These are phyloP conservation scores for Populus hybrid DNA, from an alignment of 441 rosid genomes.

Conservation along the genomic window DNA sequence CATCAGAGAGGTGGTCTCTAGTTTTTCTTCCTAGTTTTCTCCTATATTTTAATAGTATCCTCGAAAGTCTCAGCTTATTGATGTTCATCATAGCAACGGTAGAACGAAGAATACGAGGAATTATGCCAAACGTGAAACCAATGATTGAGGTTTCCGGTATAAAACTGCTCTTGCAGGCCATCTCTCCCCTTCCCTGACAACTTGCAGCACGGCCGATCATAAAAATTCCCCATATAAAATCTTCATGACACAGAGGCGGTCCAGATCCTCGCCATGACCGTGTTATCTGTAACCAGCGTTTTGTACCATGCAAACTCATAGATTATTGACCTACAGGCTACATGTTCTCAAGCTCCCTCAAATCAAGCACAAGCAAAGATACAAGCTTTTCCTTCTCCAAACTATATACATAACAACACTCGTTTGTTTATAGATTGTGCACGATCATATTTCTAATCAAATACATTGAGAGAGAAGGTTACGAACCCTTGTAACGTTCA, in stretches of 20 bases:
- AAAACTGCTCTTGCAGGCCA: background rate
- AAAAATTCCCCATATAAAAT: background rate
- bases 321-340: too few species aligned
- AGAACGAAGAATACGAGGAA: background rate
- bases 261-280: background rate
- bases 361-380: background rate
- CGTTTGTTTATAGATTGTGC: background rate
- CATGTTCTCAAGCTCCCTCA: background rate
- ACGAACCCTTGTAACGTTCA: too few species aligned
- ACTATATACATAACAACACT: background rate
- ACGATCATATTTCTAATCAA: too few species aligned
- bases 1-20: background rate
- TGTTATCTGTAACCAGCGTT: background rate
- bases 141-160: background rate
- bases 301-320: too few species aligned
- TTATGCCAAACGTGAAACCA: background rate
- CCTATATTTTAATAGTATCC: background rate
- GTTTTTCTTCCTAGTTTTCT: background rate
- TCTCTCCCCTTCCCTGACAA: background rate
- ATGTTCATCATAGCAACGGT: background rate
- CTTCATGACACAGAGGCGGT: conserved; percentile 8
- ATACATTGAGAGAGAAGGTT: too few species aligned
- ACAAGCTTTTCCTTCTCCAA: background rate
- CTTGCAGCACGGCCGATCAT: background rate
- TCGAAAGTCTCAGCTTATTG: background rate